A percentile compares a stretch with the other conserved stretches of the same genome.
Conservation (phyloP, 345 rosid genomes). For the Isatis tinctoria region DNA sequence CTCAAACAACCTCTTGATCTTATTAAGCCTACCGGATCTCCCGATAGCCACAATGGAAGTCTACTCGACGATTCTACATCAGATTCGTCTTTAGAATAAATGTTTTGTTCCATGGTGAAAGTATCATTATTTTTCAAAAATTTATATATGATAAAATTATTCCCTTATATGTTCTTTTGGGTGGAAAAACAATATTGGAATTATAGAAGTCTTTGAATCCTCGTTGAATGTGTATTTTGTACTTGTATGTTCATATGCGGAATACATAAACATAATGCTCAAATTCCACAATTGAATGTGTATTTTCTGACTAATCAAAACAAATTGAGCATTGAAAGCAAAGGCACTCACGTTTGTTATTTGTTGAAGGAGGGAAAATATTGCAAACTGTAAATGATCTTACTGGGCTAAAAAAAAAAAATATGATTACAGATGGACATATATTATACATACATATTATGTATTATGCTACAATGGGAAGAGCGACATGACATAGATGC, state of each 20-base stretch:
- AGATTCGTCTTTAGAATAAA: constrained; percentile 70
- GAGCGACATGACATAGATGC: not conserved
- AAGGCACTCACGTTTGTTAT: not conserved
- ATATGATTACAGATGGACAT: constrained; percentile 7
- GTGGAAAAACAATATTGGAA: constrained; percentile 17
- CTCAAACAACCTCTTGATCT: constrained; percentile 73
- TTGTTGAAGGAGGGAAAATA: not conserved
- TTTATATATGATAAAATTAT: not conserved
- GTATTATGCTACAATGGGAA: not conserved
- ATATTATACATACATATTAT: not conserved
- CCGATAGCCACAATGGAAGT: constrained; percentile 65
- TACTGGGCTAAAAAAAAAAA: not conserved
- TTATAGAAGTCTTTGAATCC: not conserved
- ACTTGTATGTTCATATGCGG: not conserved
- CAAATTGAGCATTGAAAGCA: not conserved
- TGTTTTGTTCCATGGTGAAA: constrained; percentile 5
- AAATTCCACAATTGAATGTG: not conserved
- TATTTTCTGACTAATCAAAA: not conserved
- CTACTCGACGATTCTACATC: constrained; percentile 64
- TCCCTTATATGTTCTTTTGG: not conserved
- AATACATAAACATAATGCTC: not conserved
- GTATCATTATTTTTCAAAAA: not conserved
- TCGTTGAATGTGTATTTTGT: not conserved
- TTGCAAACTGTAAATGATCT: not conserved
- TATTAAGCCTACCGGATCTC: constrained; percentile 44